Conservation (phyloP, 1,284 basidiomycete species). For the Ceratobasidium theobromae region DNA sequence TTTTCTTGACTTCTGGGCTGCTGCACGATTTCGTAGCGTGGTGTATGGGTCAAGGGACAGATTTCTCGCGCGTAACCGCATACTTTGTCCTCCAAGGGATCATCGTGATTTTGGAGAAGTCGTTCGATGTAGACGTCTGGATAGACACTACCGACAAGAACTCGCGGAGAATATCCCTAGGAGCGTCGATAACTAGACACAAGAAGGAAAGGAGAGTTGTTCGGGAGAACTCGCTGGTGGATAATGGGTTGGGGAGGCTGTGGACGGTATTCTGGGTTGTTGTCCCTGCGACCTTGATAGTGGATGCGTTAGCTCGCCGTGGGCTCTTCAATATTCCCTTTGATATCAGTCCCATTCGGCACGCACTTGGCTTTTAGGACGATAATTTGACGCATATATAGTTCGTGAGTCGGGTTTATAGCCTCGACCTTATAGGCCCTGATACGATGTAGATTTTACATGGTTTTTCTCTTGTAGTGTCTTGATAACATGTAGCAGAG, state of each 20-base stretch:
- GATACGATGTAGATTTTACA: too few relatives aligned
- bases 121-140: slow-evolving; percentile 25
- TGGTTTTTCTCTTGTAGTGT: too few relatives aligned
- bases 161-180: neutral
- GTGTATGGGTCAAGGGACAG: slow-evolving; percentile 59
- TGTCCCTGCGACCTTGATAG: slow-evolving; percentile 16
- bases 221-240: neutral
- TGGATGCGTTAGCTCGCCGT: slow-evolving; percentile 16
- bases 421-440: too few relatives aligned
- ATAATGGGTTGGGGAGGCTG: neutral
- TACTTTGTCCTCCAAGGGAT: slow-evolving; percentile 62
- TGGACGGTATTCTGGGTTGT: slow-evolving; percentile 25
- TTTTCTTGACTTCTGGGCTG: slow-evolving; percentile 57
- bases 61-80: slow-evolving; percentile 49
- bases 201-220: slow-evolving; percentile 2
- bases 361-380: too few relatives aligned
- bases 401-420: too few relatives aligned
- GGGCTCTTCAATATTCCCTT: neutral
- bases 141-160: slow-evolving; percentile 12
- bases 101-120: slow-evolving; percentile 52
- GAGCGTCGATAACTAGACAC: slow-evolving; percentile 4
- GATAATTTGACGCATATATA: too few relatives aligned
- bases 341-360: too few relatives aligned
- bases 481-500: too few relatives aligned
- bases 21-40: slow-evolving; percentile 59